These are phyloP conservation scores for Quercus mongolica DNA, from an alignment of 306 rosid genomes.

Conservation along the genomic window DNA sequence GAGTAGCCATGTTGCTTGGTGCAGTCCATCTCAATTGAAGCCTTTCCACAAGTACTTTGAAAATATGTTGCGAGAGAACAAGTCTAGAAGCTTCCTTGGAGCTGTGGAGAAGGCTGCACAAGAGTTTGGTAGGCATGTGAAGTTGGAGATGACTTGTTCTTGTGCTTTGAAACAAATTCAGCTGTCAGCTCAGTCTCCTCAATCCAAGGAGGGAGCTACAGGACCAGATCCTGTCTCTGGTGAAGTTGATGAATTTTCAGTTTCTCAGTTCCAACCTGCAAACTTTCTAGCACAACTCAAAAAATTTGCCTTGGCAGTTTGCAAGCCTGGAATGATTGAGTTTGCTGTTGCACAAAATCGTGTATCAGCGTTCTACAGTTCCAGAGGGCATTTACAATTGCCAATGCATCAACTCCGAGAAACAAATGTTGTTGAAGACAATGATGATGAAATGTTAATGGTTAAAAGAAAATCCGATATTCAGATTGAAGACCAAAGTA, in stretches of 20 bases:
- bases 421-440: slow-evolving; percentile 13
- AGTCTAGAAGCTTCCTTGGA: slow-evolving; percentile 44
- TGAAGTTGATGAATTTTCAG: slow-evolving; percentile 34
- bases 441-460: not conserved
- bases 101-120: slow-evolving; percentile 52
- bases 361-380: slow-evolving; percentile 41
- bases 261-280: slow-evolving; percentile 27
- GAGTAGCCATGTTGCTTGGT: slow-evolving; percentile 39
- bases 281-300: slow-evolving; percentile 35
- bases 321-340: slow-evolving; percentile 30
- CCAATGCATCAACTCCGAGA: slow-evolving; percentile 40
- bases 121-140: slow-evolving; percentile 40
- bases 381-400: slow-evolving; percentile 39
- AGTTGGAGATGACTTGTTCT: slow-evolving; percentile 41
- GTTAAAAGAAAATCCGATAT: slow-evolving; percentile 1
- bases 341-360: slow-evolving; percentile 28
- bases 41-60: slow-evolving; percentile 38
- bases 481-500: not conserved
- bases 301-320: slow-evolving; percentile 32
- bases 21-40: slow-evolving; percentile 30
- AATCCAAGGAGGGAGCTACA: slow-evolving; percentile 11
- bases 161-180: slow-evolving; percentile 18
- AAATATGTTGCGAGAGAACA: slow-evolving; percentile 26
- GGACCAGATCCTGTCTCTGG: slow-evolving; percentile 1
- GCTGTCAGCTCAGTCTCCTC: slow-evolving; percentile 7